Percentiles rank a stretch among this genome's conserved stretches.
phyloP scores from a whole-genome alignment of 345 rosid species.

The Mangifera indica region DNA sequence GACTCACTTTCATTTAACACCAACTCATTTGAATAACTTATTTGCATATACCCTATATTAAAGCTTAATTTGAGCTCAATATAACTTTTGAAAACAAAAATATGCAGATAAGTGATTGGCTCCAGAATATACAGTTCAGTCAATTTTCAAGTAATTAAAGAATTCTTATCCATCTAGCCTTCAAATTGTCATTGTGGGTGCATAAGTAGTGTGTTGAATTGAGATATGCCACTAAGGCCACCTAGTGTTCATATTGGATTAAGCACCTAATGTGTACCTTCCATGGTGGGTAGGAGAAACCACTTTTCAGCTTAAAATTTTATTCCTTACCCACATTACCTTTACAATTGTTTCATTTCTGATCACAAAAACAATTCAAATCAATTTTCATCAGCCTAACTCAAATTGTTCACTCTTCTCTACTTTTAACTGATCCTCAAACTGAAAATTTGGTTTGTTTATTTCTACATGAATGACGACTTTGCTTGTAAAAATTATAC shows the following conservation, averaged over 20 bases:
- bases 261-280: constrained; percentile 19
- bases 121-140: too few relatives aligned
- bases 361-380: too few relatives aligned
- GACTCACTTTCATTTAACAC: background rate
- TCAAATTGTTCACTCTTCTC: constrained; percentile 6
- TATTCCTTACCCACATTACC: constrained; percentile 15
- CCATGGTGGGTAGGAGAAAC: constrained; percentile 33
- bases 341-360: too few relatives aligned
- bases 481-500: constrained; percentile 12
- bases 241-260: constrained; percentile 30
- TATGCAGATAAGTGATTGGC: too few relatives aligned
- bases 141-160: too few relatives aligned
- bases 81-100: background rate
- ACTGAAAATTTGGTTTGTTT: background rate
- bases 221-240: constrained; percentile 30
- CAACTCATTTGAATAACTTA: background rate
- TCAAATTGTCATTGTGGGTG: background rate
- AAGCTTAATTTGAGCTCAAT: background rate
- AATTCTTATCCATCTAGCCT: background rate
- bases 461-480: constrained; percentile 14
- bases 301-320: too few relatives aligned
- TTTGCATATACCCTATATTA: background rate
- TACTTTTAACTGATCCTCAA: background rate
- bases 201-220: constrained; percentile 11
- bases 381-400: background rate